Evolutionary conservation across 1,284 basidiomycete species (phyloP).

Genomic region (Austroboletus novae-zelandiae): DNA sequence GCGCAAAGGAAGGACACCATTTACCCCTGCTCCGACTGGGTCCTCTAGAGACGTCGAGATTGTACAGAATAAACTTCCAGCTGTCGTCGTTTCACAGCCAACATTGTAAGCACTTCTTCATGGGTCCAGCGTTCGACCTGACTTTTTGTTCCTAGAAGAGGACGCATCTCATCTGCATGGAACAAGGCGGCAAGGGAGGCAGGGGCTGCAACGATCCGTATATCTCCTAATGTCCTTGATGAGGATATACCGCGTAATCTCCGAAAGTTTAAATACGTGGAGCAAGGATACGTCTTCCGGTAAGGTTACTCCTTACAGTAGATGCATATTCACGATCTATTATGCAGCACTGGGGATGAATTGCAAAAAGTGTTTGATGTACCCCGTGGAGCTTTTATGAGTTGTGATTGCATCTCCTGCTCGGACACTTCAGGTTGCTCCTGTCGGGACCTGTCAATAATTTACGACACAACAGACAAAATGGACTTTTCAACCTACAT

Average conservation of each 20-base stretch:
- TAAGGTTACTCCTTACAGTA: constrained; percentile 13
- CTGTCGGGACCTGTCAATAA: constrained; percentile 33
- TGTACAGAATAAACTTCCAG: constrained; percentile 9
- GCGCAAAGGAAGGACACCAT: constrained; percentile 6
- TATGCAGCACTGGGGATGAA: constrained; percentile 12
- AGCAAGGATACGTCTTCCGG: constrained; percentile 48
- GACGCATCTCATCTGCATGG: constrained; percentile 41
- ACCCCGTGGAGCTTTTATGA: constrained; percentile 22
- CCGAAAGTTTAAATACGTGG: constrained; percentile 48
- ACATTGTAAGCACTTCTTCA: constrained; percentile 24
- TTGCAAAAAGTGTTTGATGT: constrained; percentile 25
- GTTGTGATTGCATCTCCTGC: constrained; percentile 35
- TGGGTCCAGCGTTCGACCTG: neutral
- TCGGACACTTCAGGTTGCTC: constrained; percentile 26
- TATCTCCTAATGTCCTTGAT: constrained; percentile 48
- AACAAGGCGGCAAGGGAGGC: constrained; percentile 33
- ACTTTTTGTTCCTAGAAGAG: constrained; percentile 22
- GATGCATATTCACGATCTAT: constrained; percentile 5
- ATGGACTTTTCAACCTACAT: constrained; percentile 42
- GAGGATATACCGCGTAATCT: constrained; percentile 45
- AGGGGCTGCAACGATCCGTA: constrained; percentile 43
- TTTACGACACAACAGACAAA: constrained; percentile 13
- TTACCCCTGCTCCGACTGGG: constrained; percentile 14
- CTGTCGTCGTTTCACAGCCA: constrained; percentile 19
- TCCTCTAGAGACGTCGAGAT: constrained; percentile 8